Evolutionary conservation across 2,329 filamentous ascomycete genomes (phyloP), one percentile per base, ranked within the genome.

Genomic region (Graphiopsis chlorocephala): DNA sequence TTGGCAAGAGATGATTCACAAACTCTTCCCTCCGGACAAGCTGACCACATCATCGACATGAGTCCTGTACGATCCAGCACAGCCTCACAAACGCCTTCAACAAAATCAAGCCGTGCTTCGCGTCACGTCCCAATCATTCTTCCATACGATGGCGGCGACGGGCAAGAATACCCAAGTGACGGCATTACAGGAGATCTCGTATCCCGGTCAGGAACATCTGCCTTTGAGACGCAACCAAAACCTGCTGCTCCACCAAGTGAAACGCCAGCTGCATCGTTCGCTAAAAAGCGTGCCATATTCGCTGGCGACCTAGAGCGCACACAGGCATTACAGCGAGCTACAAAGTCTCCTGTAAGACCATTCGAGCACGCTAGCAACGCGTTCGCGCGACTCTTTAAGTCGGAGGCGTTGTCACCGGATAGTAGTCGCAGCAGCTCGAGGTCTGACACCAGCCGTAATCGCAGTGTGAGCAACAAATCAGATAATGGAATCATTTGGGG

Each of bases 291-390:
- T 20, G 72, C 73, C 4, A 70, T 71, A 12, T 75, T 73, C 64
- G 63, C 72, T 28, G 70, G 69, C 56, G 71, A 70, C 35, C 69
- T 73, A 62, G 73, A 75, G 61, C 65, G 64, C 25, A 70, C 68
- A 20, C 68, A 69, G 45, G 71, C 70, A 17, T 66, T 76, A 52
- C 73, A 74, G 53, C 70, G 71, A 45, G 65, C 68, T 47, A 70
- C 69, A 55, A 75, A 74, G 63, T 71, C 70, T 66, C 73, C 75
- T 31, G 76, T 78, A 15, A 70, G 76, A 57, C 69, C 76, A 20
- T 78, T 78, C 66, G 76, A 78, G 61, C 75, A 76, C 64, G 76
- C 76, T 69, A 77, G 73, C 62, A 75, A 73, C 58, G 76, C 75
- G 58, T 77, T 77, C 68, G 76, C 74, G 8, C 72, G 72, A 63